Percentiles rank a stretch among this genome's conserved stretches.
Conservation (phyloP, 257 asterid genomes). For the Scutellaria barbata region DNA sequence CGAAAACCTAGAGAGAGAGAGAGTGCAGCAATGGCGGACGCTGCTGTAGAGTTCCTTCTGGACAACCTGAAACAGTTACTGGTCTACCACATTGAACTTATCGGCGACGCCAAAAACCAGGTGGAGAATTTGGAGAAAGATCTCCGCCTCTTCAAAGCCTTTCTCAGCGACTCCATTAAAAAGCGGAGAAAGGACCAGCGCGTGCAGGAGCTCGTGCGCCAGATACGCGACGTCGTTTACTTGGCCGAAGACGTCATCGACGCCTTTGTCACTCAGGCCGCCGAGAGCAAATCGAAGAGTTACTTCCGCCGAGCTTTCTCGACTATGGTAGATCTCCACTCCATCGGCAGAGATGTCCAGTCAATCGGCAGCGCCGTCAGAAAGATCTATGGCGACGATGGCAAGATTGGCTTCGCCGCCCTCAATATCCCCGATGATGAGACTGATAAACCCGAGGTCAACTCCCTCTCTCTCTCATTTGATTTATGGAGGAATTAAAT, state of each 20-base stretch:
- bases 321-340: conserved; percentile 29
- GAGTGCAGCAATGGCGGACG: conserved; percentile 44
- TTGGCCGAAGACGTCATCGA: conserved; percentile 46
- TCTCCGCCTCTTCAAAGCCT: conserved; percentile 44
- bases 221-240: conserved; percentile 48
- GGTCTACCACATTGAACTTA: conserved; percentile 31
- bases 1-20: neutral
- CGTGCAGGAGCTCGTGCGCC: conserved; percentile 35
- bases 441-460: conserved; percentile 36
- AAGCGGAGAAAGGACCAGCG: conserved; percentile 39
- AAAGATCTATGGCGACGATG: conserved; percentile 31
- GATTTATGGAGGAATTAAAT: no score
- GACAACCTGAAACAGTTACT: conserved; percentile 44
- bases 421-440: conserved; percentile 29
- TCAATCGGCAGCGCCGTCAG: conserved; percentile 25
- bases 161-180: conserved; percentile 38
- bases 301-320: conserved; percentile 28
- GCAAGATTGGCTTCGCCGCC: conserved; percentile 26
- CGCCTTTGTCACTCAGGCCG: conserved; percentile 41
- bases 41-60: conserved; percentile 46
- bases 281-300: conserved; percentile 33
- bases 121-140: conserved; percentile 39
- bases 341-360: conserved; percentile 38
- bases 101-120: conserved; percentile 33
- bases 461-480: neutral